These are phyloP conservation scores for Diaporthe eres DNA, from an alignment of 2,329 filamentous ascomycete species.

Conservation along the genomic window DNA sequence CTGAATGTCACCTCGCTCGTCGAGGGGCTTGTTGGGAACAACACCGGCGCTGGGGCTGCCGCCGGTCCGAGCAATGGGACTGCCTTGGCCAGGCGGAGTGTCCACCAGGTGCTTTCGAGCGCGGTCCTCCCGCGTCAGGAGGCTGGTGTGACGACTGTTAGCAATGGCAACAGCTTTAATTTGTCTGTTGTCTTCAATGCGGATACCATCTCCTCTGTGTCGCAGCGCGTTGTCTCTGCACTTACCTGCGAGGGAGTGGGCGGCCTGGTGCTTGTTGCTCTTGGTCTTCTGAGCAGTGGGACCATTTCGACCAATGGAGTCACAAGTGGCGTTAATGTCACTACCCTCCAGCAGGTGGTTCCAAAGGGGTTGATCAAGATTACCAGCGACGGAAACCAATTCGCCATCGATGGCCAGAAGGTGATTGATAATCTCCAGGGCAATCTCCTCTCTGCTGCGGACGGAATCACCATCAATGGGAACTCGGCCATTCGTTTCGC, in stretches of 20 bases:
- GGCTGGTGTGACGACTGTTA: background rate
- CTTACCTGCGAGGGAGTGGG: conserved; percentile 53
- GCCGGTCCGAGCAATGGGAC: background rate
- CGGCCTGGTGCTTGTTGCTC: conserved; percentile 48
- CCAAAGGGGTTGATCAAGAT: conserved; percentile 48
- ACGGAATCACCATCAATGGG: conserved; percentile 44
- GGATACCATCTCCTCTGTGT: conserved; percentile 48
- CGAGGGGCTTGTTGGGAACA: conserved; percentile 6
- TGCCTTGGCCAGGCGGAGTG: background rate
- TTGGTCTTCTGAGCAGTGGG: conserved; percentile 45
- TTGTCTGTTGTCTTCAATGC: conserved; percentile 49
- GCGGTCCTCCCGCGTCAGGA: background rate
- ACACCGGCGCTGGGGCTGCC: background rate
- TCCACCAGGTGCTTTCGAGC: background rate
- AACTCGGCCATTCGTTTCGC: conserved; percentile 44
- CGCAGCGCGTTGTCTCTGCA: conserved; percentile 49
- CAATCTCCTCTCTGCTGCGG: conserved; percentile 38
- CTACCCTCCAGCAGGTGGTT: conserved; percentile 45
- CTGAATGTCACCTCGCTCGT: conserved; percentile 32
- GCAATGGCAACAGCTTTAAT: conserved; percentile 43
- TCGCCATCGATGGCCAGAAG: conserved; percentile 46
- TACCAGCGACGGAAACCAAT: conserved; percentile 47
- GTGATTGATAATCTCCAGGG: conserved; percentile 44
- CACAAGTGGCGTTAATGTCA: conserved; percentile 28
- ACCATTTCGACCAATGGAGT: conserved; percentile 18